Evolutionary conservation across 306 rosid genomes (phyloP), one percentile per base, ranked within the genome.

Genomic region (Glycine soja): DNA sequence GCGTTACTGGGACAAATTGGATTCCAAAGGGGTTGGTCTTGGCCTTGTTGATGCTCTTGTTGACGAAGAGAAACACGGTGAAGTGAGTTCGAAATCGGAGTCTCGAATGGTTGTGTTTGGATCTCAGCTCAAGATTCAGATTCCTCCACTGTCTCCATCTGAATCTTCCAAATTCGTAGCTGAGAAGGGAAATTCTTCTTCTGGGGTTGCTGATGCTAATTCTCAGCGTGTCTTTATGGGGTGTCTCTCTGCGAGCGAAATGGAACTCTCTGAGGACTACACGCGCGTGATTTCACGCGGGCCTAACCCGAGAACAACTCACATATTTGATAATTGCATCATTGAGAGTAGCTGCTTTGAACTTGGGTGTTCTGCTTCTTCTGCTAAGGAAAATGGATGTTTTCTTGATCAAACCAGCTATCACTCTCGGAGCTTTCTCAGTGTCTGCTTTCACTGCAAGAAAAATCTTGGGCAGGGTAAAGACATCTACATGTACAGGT

Each of bases 401-500:
- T 79, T 74, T 78, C 19, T 18, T 61, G 82, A 77, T 67, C 88
- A 52, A 24, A 67, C 78, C 3, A 51, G 74, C 52, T 86, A 58
- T 56, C 85, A 86, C 8, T 82, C 87, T 6, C 84, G 86, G 54
- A 87, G 70, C 77, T 95, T 95, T 68, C 96, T 95, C 72, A 93
- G 93, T 78, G 76, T 58, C 58, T 95, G 99, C 69, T 88, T 82
- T 86, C 72, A 83, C 78, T 95, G 98, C 91, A 91, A 93, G 80
- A 93, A 84, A 87, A 83, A 82, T 77, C 90, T 95, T 19, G 92
- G 74, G 3, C 92, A 87, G 73, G 99, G 94, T 19, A 82, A 87
- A 43, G 99, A 95, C 86, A 95, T 93, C 76, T 95, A 86, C 94
- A 95, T 95, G 89, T 95, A 93, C 92, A 95, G 98, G 99, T 95